Evolutionary conservation across 495 filamentous ascomycete species (phyloP), one percentile per base, ranked within the genome.

Genomic region (Penicillium waksmanii): DNA sequence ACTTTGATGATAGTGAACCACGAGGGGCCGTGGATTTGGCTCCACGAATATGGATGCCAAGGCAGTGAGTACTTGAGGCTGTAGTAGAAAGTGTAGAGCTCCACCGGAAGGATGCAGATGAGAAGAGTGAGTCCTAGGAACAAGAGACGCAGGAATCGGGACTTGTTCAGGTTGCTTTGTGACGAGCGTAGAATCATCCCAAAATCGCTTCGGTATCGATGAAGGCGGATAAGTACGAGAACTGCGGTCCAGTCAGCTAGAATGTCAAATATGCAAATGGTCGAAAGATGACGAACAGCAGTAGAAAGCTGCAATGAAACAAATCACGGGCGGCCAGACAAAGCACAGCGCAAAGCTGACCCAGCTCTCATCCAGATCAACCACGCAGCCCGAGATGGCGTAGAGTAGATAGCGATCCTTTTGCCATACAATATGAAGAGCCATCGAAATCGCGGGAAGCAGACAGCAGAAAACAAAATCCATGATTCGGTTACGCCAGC

Each of bases 141-240:
- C 69, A 94, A 95, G 35, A 97, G 85, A 54, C 94, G 90, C 38
- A 89, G 65, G 72, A 91, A 93, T 33, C 89, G 83, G 5, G 89
- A 86, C 48, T 85, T 89, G 68, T 69, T 89, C 65, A 78, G 73
- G 51, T 70, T 83, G 56, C 78, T 86, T 58, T 82, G 83, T 25
- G 80, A 77, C 43, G 84, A 77, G 23, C 68, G 70, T n/a, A 93
- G 66, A 51, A 89, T 80, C 10, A 77, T 69, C 1, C 76, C 76
- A 52, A 93, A 90, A 35, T 84, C 71, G 51, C 72, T 80, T 27
- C 87, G 81, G 60, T 96, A 88, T 51, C 80, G 83, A 53, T 81
- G 80, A 53, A 93, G 85, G 15, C 93, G 89, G 50, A 76, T 74
- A 27, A 90, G 77, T 2, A 92, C 81, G 2, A 95, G 66, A 10